Conservation (phyloP, 257 asterid species). For the Ocimum tenuiflorum region DNA sequence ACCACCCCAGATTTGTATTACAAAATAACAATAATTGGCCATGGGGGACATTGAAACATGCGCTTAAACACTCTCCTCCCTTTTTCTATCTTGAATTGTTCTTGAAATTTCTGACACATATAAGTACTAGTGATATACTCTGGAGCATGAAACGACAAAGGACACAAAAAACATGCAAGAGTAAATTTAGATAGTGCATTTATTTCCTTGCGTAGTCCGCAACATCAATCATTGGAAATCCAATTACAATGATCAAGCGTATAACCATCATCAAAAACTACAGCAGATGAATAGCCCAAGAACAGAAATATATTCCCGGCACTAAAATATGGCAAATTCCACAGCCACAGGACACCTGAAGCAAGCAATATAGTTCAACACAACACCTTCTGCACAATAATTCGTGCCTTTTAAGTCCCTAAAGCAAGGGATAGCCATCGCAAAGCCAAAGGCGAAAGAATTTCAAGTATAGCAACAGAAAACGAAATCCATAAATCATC, state of each 20-base stretch:
- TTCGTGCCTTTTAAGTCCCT: conserved; percentile 11
- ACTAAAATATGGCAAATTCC: neutral
- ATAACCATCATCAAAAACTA: neutral
- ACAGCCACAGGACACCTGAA: neutral
- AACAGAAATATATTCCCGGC: neutral
- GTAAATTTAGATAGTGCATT: neutral
- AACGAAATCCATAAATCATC: neutral
- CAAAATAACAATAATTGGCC: neutral
- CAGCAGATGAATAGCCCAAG: neutral
- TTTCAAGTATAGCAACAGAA: neutral
- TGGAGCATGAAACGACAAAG: neutral
- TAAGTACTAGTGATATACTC: neutral
- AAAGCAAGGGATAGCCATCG: neutral
- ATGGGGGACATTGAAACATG: neutral
- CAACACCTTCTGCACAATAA: conserved; percentile 11
- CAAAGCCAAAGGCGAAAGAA: neutral
- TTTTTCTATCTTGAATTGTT: neutral
- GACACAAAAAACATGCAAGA: neutral
- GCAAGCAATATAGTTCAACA: neutral
- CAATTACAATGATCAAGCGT: neutral
- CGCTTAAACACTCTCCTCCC: neutral
- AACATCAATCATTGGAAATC: neutral
- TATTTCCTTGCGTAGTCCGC: neutral
- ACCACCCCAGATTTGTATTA: neutral
- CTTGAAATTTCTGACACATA: neutral